phyloP scores from a whole-genome alignment of 257 asterid species.

The Lavandula angustifolia region DNA sequence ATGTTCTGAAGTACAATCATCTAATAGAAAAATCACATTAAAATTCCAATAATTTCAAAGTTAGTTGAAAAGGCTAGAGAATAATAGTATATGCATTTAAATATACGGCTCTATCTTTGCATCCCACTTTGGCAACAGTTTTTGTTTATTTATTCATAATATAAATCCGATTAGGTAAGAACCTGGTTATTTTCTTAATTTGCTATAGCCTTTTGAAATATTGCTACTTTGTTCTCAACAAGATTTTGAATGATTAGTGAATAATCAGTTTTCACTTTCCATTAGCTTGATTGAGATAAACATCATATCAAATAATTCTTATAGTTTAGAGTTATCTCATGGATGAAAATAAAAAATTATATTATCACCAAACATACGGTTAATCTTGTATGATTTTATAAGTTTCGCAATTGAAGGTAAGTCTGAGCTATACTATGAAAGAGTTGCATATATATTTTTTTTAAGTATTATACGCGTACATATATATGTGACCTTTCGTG shows the following conservation, averaged over 20 bases:
- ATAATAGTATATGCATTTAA: slow-evolving; percentile 1
- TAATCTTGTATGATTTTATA: too few relatives aligned
- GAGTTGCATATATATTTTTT: too few relatives aligned
- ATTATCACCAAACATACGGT: too few relatives aligned
- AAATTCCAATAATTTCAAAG: slow-evolving; percentile 1
- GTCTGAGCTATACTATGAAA: too few relatives aligned
- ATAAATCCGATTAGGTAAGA: slow-evolving; percentile 15
- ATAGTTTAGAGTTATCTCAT: too few relatives aligned
- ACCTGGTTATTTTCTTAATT: slow-evolving; percentile 11
- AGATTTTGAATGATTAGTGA: slow-evolving; percentile 6
- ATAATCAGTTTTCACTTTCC: background rate
- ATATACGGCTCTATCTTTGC: slow-evolving; percentile 10
- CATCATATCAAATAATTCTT: too few relatives aligned
- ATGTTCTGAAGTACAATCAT: slow-evolving; percentile 19
- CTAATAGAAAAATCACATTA: slow-evolving; percentile 9
- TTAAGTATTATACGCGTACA: too few relatives aligned
- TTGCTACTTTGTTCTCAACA: background rate
- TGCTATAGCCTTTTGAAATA: background rate
- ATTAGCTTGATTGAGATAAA: too few relatives aligned
- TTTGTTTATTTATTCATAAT: slow-evolving; percentile 7
- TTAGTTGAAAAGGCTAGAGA: slow-evolving; percentile 28
- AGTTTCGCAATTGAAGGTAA: too few relatives aligned
- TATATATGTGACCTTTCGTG: too few relatives aligned
- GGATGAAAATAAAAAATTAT: too few relatives aligned
- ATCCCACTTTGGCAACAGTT: slow-evolving; percentile 24